phyloP scores from a whole-genome alignment of 306 rosid genomes.

The Echinosophora koreensis region DNA sequence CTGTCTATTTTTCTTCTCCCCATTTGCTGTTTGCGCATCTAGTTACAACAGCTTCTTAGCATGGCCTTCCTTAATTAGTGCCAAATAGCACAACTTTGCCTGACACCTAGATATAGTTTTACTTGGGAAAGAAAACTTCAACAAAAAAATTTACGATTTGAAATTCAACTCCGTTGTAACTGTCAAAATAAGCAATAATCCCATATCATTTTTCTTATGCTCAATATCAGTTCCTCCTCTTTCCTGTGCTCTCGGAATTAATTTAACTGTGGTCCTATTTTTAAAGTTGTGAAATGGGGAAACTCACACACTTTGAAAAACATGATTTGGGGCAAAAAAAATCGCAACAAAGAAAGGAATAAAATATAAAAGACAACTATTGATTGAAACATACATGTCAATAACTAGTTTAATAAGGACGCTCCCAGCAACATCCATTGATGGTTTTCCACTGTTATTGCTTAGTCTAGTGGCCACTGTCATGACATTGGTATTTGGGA shows the following conservation, averaged over 20 bases:
- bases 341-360: slow-evolving; percentile 31
- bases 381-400: slow-evolving; percentile 88
- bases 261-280: slow-evolving; percentile 22
- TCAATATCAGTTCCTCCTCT: slow-evolving; percentile 29
- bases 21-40: not conserved
- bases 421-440: slow-evolving; percentile 98
- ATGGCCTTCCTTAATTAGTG: slow-evolving; percentile 30
- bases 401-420: slow-evolving; percentile 95
- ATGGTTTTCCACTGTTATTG: slow-evolving; percentile 82
- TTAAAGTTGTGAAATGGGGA: not conserved
- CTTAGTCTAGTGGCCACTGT: slow-evolving; percentile 72
- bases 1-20: not conserved
- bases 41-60: slow-evolving; percentile 25
- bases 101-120: not conserved
- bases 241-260: slow-evolving; percentile 17
- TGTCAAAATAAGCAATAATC: slow-evolving; percentile 24
- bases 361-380: slow-evolving; percentile 44
- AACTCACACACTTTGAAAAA: not conserved
- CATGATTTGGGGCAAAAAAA: not conserved
- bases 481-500: slow-evolving; percentile 62
- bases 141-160: slow-evolving; percentile 25
- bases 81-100: slow-evolving; percentile 13
- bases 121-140: slow-evolving; percentile 4
- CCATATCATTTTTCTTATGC: slow-evolving; percentile 33
- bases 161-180: slow-evolving; percentile 21